phyloP scores from a whole-genome alignment of 805 yeast species.

The Vanderwaltozyma tropicalis region DNA sequence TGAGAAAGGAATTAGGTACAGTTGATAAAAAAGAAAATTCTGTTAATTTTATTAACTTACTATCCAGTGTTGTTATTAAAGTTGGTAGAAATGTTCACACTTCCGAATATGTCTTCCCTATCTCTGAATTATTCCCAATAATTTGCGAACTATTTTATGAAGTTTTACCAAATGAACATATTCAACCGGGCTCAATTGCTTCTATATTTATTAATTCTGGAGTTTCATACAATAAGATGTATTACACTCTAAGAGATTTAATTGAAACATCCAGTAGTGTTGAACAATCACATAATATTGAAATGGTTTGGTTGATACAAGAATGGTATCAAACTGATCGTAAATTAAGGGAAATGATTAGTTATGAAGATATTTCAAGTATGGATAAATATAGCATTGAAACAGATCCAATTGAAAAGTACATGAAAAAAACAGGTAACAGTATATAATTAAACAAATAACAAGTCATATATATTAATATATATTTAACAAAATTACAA shows the following conservation, averaged over 20 bases:
- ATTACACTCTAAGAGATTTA: slow-evolving; percentile 51
- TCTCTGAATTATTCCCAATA: slow-evolving; percentile 56
- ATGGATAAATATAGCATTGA: slow-evolving; percentile 40
- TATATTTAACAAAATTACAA: neutral
- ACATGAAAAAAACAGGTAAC: slow-evolving; percentile 33
- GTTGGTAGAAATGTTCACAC: slow-evolving; percentile 57
- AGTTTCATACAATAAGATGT: slow-evolving; percentile 51
- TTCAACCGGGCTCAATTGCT: slow-evolving; percentile 42
- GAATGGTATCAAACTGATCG: slow-evolving; percentile 60
- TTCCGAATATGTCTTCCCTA: slow-evolving; percentile 74
- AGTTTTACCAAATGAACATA: slow-evolving; percentile 30
- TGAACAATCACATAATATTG: slow-evolving; percentile 43
- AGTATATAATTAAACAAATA: slow-evolving; percentile 10
- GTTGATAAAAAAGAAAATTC: slow-evolving; percentile 26
- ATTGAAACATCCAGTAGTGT: slow-evolving; percentile 36
- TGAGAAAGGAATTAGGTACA: slow-evolving; percentile 23
- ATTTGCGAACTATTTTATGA: slow-evolving; percentile 47
- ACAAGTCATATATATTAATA: neutral
- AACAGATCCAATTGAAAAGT: slow-evolving; percentile 48
- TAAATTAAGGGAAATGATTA: slow-evolving; percentile 47
- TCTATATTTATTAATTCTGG: slow-evolving; percentile 58
- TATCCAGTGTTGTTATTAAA: slow-evolving; percentile 31
- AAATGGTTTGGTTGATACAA: slow-evolving; percentile 54
- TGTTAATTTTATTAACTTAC: slow-evolving; percentile 28
- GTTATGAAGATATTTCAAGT: slow-evolving; percentile 35